Conservation (phyloP, 352 stramenopile genomes). For the Plasmopara viticola region DNA sequence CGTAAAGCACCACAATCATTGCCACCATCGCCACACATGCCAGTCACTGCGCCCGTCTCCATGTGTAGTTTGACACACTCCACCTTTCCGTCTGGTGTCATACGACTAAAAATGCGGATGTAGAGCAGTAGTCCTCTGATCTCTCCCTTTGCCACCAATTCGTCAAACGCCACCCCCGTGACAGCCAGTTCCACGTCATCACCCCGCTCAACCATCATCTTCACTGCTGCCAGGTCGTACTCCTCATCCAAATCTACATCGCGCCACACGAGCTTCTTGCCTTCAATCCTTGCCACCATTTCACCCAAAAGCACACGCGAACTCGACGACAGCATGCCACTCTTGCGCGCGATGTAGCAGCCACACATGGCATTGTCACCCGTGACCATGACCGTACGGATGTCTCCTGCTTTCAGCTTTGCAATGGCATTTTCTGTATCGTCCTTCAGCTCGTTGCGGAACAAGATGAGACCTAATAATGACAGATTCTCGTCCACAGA, state of each 20-base stretch:
- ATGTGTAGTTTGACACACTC: conserved; percentile 72
- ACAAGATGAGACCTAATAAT: conserved; percentile 83
- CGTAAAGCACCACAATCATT: conserved; percentile 91
- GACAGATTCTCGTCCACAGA: conserved; percentile 69
- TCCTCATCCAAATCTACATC: conserved; percentile 54
- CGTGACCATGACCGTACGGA: conserved; percentile 84
- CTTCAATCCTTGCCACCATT: conserved; percentile 31
- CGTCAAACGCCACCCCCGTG: conserved; percentile 67
- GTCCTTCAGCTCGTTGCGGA: conserved; percentile 86
- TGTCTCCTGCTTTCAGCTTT: conserved; percentile 70
- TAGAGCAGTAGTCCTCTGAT: conserved; percentile 54
- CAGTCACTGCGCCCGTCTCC: conserved; percentile 50
- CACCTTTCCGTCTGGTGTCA: conserved; percentile 65
- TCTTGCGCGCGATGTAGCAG: conserved; percentile 66
- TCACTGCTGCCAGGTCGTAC: conserved; percentile 42
- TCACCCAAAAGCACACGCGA: conserved; percentile 56
- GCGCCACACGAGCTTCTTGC: conserved; percentile 45
- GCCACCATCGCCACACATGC: conserved; percentile 81
- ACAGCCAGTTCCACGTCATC: conserved; percentile 54
- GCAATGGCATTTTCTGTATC: conserved; percentile 74
- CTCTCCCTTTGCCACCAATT: conserved; percentile 50
- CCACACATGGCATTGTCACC: conserved; percentile 79
- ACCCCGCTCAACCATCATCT: conserved; percentile 31
- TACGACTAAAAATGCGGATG: conserved; percentile 77
- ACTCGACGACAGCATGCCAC: conserved; percentile 46